phyloP scores from a whole-genome alignment of 495 filamentous ascomycete genomes.

The Hypoxylon lienhwacheense region DNA sequence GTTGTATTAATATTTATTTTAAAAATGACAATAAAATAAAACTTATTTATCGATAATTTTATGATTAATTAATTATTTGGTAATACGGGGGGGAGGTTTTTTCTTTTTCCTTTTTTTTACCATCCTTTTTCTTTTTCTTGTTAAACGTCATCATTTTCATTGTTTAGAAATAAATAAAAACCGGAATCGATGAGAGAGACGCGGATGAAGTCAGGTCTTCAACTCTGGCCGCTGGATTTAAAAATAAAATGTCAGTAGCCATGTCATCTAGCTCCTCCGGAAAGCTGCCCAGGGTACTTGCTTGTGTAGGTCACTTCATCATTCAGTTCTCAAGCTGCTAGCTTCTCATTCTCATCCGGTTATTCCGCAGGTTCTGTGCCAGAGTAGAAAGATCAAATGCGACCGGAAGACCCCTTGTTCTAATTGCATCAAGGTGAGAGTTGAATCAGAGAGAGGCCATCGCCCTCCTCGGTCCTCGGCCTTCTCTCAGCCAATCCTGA shows the following conservation, averaged over 20 bases:
- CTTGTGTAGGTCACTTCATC: constrained; percentile 27
- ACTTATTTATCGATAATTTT: too few relatives aligned
- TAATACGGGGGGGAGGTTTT: too few relatives aligned
- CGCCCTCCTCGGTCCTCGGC: not conserved
- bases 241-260: constrained; percentile 6
- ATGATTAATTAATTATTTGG: too few relatives aligned
- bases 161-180: too few relatives aligned
- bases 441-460: not conserved
- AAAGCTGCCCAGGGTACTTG: constrained; percentile 30
- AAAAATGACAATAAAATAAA: too few relatives aligned
- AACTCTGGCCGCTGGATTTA: too few relatives aligned
- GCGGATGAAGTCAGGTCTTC: too few relatives aligned
- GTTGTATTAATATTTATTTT: too few relatives aligned
- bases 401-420: constrained; percentile 68
- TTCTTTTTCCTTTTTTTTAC: too few relatives aligned
- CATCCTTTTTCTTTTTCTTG: too few relatives aligned
- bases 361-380: constrained; percentile 54
- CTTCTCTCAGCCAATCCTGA: not conserved
- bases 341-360: constrained; percentile 13
- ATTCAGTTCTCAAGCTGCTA: not conserved
- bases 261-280: constrained; percentile 33
- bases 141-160: too few relatives aligned
- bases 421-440: constrained; percentile 53
- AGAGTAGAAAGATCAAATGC: constrained; percentile 70
- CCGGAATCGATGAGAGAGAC: too few relatives aligned